Evolutionary conservation across 169 alveolate genomes (phyloP).

Genomic region (Plasmodium sp.): DNA sequence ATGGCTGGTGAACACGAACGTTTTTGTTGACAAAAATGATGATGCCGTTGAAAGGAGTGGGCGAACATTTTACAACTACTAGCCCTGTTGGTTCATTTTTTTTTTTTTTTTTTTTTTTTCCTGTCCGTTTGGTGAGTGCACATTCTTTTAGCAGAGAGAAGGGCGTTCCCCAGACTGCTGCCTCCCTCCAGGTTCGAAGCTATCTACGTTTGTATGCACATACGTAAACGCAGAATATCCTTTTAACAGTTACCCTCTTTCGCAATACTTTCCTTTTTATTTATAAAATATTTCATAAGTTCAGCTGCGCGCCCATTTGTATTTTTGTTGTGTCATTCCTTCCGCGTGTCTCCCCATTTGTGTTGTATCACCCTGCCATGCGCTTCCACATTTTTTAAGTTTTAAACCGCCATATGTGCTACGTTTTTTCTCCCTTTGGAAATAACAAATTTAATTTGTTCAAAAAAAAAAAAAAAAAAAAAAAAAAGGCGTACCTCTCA

Average conservation of each 20-base stretch:
- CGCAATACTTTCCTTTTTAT: neutral
- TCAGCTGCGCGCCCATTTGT: neutral
- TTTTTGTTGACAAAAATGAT: slow-evolving; percentile 6
- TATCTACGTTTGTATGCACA: neutral
- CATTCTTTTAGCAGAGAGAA: neutral
- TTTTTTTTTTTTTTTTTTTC: neutral
- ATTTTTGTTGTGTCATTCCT: neutral
- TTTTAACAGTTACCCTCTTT: neutral
- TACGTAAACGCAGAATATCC: neutral
- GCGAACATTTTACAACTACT: neutral
- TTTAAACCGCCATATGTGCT: neutral
- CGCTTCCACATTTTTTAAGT: neutral
- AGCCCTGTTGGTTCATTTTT: neutral
- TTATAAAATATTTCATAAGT: neutral
- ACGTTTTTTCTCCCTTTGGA: neutral
- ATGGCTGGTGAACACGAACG: slow-evolving; percentile 38
- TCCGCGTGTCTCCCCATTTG: neutral
- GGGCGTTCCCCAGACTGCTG: neutral
- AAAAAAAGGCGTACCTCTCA: neutral
- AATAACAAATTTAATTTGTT: neutral
- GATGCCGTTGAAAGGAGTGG: neutral
- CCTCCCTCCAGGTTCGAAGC: neutral
- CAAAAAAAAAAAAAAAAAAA: neutral
- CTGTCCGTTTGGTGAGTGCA: neutral
- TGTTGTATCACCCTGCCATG: neutral